These are phyloP conservation scores for Elymus sibiricus DNA, from an alignment of 176 grass and related monocot genomes.

Conservation along the genomic window DNA sequence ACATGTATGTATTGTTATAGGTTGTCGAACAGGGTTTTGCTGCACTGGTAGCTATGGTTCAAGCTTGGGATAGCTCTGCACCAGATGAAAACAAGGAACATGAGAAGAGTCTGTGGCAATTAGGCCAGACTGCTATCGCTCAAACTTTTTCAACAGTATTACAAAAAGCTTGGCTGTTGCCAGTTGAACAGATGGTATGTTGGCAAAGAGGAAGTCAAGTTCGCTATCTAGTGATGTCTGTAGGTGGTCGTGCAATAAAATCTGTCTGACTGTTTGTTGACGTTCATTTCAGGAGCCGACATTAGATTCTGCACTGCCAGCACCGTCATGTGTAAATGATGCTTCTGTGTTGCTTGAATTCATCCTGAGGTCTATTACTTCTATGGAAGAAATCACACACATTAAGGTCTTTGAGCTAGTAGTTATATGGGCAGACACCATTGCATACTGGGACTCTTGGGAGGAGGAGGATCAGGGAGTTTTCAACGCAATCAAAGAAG, in stretches of 20 bases:
- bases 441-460: conserved; percentile 71
- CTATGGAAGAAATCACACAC: conserved; percentile 42
- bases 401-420: conserved; percentile 72
- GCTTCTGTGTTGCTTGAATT: conserved; percentile 67
- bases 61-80: conserved; percentile 74
- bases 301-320: conserved; percentile 38
- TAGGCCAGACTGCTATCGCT: conserved; percentile 53
- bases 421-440: conserved; percentile 57
- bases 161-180: conserved; percentile 67
- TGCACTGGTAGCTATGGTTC: conserved; percentile 56
- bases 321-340: conserved; percentile 73
- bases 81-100: conserved; percentile 60
- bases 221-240: conserved; percentile 7
- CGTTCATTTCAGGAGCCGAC: conserved; percentile 18
- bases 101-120: conserved; percentile 50
- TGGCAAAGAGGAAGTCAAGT: not conserved
- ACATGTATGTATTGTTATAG: conserved; percentile 31
- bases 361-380: conserved; percentile 62
- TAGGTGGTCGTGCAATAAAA: not conserved
- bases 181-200: conserved; percentile 45
- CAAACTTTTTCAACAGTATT: conserved; percentile 62
- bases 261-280: conserved; percentile 5
- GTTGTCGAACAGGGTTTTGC: conserved; percentile 72
- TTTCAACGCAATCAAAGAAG: conserved; percentile 74
- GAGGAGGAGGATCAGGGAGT: conserved; percentile 87